A percentile compares a stretch with the other conserved stretches of the same genome.
These are phyloP conservation scores for Pelargonium australe DNA, from an alignment of 441 rosid species.

Conservation along the genomic window DNA sequence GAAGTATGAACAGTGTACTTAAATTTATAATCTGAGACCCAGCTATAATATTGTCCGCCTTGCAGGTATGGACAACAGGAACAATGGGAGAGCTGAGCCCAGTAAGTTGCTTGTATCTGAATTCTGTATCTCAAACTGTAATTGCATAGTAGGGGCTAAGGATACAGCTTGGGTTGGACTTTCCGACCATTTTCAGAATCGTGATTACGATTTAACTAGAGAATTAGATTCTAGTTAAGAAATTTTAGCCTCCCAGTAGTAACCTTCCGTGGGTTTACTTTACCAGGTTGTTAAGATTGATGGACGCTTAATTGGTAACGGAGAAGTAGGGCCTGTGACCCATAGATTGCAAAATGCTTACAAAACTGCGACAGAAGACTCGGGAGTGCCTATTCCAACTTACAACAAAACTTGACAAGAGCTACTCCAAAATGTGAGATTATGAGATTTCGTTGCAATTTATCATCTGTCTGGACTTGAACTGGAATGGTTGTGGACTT, in stretches of 20 bases:
- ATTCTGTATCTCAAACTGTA: not conserved
- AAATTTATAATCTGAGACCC: not conserved
- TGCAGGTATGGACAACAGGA: constrained; percentile 88
- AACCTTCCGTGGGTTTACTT: not conserved
- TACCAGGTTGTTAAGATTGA: constrained; percentile 67
- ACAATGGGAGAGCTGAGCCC: constrained; percentile 90
- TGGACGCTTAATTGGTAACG: constrained; percentile 64
- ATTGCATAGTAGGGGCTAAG: not conserved
- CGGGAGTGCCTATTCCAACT: constrained; percentile 78
- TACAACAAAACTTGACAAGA: constrained; percentile 22
- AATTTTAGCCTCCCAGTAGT: not conserved
- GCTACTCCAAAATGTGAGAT: constrained; percentile 9
- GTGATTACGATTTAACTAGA: no score
- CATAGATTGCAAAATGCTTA: constrained; percentile 50
- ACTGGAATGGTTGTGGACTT: no score
- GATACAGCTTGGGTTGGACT: not conserved
- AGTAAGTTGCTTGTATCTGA: constrained; percentile 31
- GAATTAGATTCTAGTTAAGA: not conserved
- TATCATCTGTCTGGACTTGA: no score
- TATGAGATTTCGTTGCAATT: no score
- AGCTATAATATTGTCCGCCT: no score
- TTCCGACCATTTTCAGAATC: not conserved
- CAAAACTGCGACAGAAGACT: constrained; percentile 48
- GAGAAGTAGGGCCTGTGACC: constrained; percentile 65
- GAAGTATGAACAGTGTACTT: not conserved